Base-by-base conservation (phyloP, 768 basidiomycete species). In the Guyanaporus albipodus region DNA sequence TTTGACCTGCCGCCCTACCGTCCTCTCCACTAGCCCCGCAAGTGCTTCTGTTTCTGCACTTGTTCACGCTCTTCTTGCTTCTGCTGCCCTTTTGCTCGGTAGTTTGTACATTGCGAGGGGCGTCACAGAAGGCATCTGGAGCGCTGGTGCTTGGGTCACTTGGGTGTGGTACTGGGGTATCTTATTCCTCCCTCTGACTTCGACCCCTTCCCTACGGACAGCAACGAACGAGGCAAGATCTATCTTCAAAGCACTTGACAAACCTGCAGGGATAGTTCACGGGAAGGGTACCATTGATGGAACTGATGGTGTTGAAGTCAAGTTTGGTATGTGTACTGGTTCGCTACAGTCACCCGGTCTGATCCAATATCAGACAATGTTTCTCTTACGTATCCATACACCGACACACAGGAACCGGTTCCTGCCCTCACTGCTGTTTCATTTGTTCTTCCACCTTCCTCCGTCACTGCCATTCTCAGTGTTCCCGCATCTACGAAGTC, bases 391-490 rank as follows among this genome's bases (percentile, higher is more conserved):
- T 95, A 96, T 65, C 62, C 62, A 4, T 60, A 58, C 8, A 63
- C 55, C 10, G 87, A 89, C 55, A 75, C 75, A 4, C 78, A 85
- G 19, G 75, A 73, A 14, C 61, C 66, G 12, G 35, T 60, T 39
- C 78, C 75, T 50, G 87, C 86, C 0, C 73, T 97, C 14, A 77
- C 82, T 49, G 79, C 80, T 24, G 78, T 97, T 31, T 89, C 85
- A 2, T 97, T 97, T 76, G 87, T 80, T 57, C 84, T 97, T 17
- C 87, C 88, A 0, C 89, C 86, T 60, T 87, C 88, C 5, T 80
- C 83, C 5, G 85, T 88, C 12, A 92, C 96, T 17, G 95, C 94
- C 0, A 77, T 97, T 18, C 91, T 98, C 12, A 91, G 87, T 18
- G 83, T 87, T 60, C 82, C 83, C 3, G 90, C 89, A 1, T 73